Conservation (phyloP, 208 protist species). For the Jaenimonas drosophilae region DNA sequence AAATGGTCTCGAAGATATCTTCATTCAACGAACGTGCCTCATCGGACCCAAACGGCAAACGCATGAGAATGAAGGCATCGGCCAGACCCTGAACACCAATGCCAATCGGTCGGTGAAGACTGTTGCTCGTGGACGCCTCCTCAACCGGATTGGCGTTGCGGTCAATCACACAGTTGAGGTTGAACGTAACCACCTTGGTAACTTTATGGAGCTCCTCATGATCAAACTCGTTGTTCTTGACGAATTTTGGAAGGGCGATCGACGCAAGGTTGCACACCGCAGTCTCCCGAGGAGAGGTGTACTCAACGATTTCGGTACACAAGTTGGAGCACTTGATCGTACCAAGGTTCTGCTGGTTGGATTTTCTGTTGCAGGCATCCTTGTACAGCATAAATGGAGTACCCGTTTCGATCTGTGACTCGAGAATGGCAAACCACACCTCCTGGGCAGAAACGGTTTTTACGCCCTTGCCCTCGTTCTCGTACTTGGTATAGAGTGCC, state of each 20-base stretch:
- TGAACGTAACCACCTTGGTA: constrained; percentile 89
- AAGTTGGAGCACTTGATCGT: constrained; percentile 98
- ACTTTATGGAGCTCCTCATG: constrained; percentile 87
- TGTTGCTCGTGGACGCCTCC: constrained; percentile 93
- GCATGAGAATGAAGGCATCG: constrained; percentile 95
- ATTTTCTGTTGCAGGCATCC: constrained; percentile 98
- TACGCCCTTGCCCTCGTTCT: constrained; percentile 81
- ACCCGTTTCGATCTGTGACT: constrained; percentile 98
- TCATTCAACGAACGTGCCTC: constrained; percentile 94
- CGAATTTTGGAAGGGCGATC: constrained; percentile 96
- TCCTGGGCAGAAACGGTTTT: constrained; percentile 93
- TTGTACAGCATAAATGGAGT: constrained; percentile 99
- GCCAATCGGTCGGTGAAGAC: constrained; percentile 97
- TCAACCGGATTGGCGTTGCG: constrained; percentile 97
- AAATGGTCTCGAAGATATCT: constrained; percentile 99
- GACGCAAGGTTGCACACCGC: constrained; percentile 99
- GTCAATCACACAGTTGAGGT: constrained; percentile 99
- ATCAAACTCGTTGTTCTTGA: constrained; percentile 86
- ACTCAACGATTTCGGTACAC: constrained; percentile 99
- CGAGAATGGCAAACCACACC: constrained; percentile 98
- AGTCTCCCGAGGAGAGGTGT: constrained; percentile 95
- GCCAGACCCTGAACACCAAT: constrained; percentile 99
- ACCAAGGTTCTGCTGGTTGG: constrained; percentile 99
- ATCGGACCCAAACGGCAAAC: constrained; percentile 91
- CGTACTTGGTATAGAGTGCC: constrained; percentile 90